These are phyloP conservation scores for Phyllosticta capitalensis DNA, from an alignment of 2,329 filamentous ascomycete genomes.

Conservation along the genomic window DNA sequence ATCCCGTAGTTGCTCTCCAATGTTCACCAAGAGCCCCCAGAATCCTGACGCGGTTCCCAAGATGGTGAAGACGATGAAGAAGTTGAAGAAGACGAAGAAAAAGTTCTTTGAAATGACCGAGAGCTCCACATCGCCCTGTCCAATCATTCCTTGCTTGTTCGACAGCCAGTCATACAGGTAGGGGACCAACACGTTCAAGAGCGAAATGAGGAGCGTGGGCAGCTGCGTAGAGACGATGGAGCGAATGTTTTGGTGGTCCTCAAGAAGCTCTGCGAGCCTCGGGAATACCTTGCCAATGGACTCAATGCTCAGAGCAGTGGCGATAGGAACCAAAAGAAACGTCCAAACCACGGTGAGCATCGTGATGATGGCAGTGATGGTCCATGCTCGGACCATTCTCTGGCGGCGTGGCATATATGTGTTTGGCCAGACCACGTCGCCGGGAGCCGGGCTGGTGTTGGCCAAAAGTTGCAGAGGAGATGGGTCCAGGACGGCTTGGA, in stretches of 20 bases:
- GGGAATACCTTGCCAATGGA: conserved; percentile 68
- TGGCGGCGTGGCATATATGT: conserved; percentile 70
- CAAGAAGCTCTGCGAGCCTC: conserved; percentile 55
- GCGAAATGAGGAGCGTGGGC: conserved; percentile 73
- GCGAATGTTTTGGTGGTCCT: conserved; percentile 57
- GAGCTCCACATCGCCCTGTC: conserved; percentile 85
- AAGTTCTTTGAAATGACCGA: conserved; percentile 98
- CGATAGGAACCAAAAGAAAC: conserved; percentile 67
- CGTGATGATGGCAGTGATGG: conserved; percentile 72
- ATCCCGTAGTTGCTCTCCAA: conserved; percentile 68
- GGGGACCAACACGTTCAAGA: conserved; percentile 82
- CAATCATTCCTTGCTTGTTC: conserved; percentile 88
- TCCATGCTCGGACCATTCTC: conserved; percentile 71
- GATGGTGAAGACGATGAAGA: conserved; percentile 89
- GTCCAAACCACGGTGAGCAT: conserved; percentile 84
- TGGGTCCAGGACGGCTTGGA: conserved; percentile 88
- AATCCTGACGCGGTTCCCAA: conserved; percentile 74
- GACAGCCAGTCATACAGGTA: conserved; percentile 93
- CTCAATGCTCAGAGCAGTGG: conserved; percentile 70
- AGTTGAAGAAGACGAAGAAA: conserved; percentile 99
- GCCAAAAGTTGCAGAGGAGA: conserved; percentile 78
- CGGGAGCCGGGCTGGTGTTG: conserved; percentile 75
- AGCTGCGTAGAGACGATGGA: conserved; percentile 80
- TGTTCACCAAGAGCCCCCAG: conserved; percentile 50
- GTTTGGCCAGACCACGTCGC: conserved; percentile 91